A percentile compares a stretch with the other conserved stretches of the same genome.
Conservation (phyloP, 2,329 filamentous ascomycete species). For the Epichloe sp. region DNA sequence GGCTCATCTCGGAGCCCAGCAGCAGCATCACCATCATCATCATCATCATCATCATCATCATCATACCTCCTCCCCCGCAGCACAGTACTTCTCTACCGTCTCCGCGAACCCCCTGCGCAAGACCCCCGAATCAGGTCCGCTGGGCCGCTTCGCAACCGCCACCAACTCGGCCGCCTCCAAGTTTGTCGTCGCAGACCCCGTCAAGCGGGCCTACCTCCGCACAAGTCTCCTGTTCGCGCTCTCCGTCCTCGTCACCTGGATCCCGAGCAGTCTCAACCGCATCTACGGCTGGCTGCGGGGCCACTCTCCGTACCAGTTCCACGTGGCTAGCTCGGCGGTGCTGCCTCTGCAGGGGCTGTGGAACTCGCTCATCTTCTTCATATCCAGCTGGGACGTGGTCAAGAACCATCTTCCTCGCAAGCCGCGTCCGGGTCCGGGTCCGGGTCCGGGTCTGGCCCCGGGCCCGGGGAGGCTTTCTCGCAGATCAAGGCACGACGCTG, state of each 20-base stretch:
- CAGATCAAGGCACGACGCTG: not conserved
- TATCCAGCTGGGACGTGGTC: slow-evolving; percentile 38
- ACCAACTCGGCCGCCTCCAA: slow-evolving; percentile 21
- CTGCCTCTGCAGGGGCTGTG: slow-evolving; percentile 68
- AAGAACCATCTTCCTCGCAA: slow-evolving; percentile 7
- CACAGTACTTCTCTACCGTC: slow-evolving; percentile 22
- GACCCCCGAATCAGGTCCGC: not conserved
- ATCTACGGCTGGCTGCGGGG: slow-evolving; percentile 51
- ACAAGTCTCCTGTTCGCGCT: slow-evolving; percentile 49
- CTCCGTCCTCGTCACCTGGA: slow-evolving; percentile 49
- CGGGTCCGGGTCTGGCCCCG: not conserved
- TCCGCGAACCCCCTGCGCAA: slow-evolving; percentile 7
- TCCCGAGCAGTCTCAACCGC: slow-evolving; percentile 58
- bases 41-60: slow-evolving; percentile 4
- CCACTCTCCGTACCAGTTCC: slow-evolving; percentile 47
- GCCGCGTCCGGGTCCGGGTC: not conserved
- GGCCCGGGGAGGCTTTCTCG: not conserved
- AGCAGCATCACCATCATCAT: not conserved
- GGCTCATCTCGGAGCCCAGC: slow-evolving; percentile 10
- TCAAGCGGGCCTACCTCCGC: slow-evolving; percentile 47
- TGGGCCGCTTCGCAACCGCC: slow-evolving; percentile 8
- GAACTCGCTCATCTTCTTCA: slow-evolving; percentile 67
- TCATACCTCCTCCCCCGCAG: slow-evolving; percentile 11
- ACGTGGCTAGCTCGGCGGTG: slow-evolving; percentile 57
- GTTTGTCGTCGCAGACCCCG: slow-evolving; percentile 33